Evolutionary conservation across 2,329 filamentous ascomycete genomes (phyloP).

Genomic region (Camillea tinctor): DNA sequence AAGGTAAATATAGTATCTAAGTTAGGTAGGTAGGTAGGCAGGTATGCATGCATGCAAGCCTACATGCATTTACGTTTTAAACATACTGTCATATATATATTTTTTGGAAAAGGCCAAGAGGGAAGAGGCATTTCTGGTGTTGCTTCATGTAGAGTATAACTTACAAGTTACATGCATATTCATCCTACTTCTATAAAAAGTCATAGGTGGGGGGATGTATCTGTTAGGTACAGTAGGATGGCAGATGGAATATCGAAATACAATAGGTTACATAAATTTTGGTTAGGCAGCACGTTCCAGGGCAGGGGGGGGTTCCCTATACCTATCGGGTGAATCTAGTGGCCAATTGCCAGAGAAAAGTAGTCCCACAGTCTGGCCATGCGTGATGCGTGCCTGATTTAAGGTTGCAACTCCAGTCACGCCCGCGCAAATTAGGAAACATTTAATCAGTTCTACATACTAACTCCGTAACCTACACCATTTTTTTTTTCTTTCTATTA

Average conservation of each 20-base stretch:
- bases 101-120: no score
- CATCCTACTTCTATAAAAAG: not conserved
- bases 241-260: not conserved
- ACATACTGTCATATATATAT: no score
- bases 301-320: not conserved
- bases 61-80: no score
- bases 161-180: not conserved
- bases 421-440: not conserved
- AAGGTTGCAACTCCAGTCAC: not conserved
- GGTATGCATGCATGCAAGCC: not conserved
- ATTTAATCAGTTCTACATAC: not conserved
- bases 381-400: not conserved
- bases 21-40: not conserved
- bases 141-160: not conserved
- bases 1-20: no score
- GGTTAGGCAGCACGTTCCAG: not conserved
- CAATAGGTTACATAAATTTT: not conserved
- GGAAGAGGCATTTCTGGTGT: not conserved
- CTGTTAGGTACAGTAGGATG: not conserved
- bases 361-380: not conserved
- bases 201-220: not conserved
- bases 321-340: not conserved
- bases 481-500: no score
- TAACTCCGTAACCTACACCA: no score
- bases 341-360: not conserved